Evolutionary conservation across 345 rosid species (phyloP), one percentile per base, ranked within the genome.

Genomic region (Noccaea bulbosa): DNA sequence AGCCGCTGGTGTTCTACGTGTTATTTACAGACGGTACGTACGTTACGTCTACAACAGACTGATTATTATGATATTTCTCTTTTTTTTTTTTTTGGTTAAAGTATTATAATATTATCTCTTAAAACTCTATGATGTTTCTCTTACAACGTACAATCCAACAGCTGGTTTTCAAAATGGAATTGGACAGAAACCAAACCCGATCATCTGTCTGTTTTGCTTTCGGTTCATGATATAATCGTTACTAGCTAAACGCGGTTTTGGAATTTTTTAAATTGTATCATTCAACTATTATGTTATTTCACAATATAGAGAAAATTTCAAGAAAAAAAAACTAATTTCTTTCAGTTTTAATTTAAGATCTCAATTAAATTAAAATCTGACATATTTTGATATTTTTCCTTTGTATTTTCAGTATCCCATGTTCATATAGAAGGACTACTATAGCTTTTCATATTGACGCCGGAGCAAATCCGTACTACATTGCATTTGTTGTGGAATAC

Each of bases 401-500:
- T 27, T 16, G 34, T 7, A 0, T 40, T 51, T 43, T 8, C 78
- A 90, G 96, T 17, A 83, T 75, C 16, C 10, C 65, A 1, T 90
- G 95, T 77, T 32, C 78, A 39, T 87, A 81, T 60, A 65, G 65
- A 0, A 82, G 87, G 4, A 55, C 9, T 5, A 70, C 45, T 0
- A 27, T 90, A 59, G 63, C 78, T 0, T 86, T 88, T 65, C 80
- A 32, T 12, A 71, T 88, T 0, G 92, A 88, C 35, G 22, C 83
- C 0, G 92, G 92, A 4, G 81, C 94, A 2, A 84, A 72, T 49
- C 81, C 87, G 0, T 57, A 69, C 78, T 88, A 85, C 71, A 71
- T 93, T 8, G 82, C 90, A 5, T 70, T 79, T 7, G 4, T 80
- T 4, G 58, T 85, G 1, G 83, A 82, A 46, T 86, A 63, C 24